Base-by-base conservation (phyloP, 176 grass and related monocot genomes). In the Oryza meyeriana region DNA sequence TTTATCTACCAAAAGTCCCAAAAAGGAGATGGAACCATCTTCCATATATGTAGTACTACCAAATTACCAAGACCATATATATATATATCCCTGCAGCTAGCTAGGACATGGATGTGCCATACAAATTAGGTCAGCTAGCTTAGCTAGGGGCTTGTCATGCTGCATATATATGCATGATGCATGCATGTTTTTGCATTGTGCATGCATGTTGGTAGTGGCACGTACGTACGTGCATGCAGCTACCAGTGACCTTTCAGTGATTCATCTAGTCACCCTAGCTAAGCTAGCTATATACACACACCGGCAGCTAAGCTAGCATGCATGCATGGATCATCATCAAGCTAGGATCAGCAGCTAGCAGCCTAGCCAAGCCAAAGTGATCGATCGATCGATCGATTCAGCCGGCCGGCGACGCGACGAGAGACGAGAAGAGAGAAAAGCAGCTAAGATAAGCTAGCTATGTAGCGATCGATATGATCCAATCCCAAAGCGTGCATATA, bases 181-280 rank as follows among this genome's bases (percentile, higher is more conserved):
- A 59, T 25, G 8, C 55, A 59, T 8, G 45, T 48, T 48, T 8
- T 16, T 27, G 77, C n/a, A 22, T 18, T 17, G 26, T 31, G 16
- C 16, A 52, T 40, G 39, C 40, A 52, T 41, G 24, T 11, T 34
- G 30, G 14, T 48, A 30, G 84, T 29, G 58, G 68, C 62, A 25
- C 7, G 52, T 5, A 59, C 9, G 44, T 47, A 9, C 44, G n/a
- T 59, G n/a, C 55, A 59, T 58, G 22, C 10, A 29, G 28, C 41
- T 25, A 17, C n/a, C 10, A 4, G 66, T 52, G 73, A 78, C 79
- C 72, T 71, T 78, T 77, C 48, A 36, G 88, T 78, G 83, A 45
- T 65, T 82, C 73, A 82, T 82, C 83, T 73, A 82, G 88, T 86
- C 88, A 86, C n/a, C 59, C 72, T 68, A 25, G 20, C 18, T 13